Evolutionary conservation across 73 alveolate genomes (phyloP), one percentile per base, ranked within the genome.

Genomic region (Blepharisma stoltei): DNA sequence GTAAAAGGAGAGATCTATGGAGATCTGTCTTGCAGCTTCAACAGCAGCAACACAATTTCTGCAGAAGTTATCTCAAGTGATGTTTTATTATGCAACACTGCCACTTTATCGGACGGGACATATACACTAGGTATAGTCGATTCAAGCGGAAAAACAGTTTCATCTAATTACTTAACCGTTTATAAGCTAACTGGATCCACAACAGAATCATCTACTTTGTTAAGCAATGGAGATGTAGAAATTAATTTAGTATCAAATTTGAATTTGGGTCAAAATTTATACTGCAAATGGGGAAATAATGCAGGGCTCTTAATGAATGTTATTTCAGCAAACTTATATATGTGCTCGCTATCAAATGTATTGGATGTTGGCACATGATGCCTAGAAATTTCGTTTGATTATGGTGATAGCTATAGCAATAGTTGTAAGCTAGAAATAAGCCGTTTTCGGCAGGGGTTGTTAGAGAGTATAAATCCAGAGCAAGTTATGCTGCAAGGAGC

Each of bases 251-350:
- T 18, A 14, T 60, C 73, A 60, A 25, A n/a, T 25, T 25, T 60
- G 47, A 60, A 11, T 18, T 9, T 60, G 14, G n/a, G n/a, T 25
- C 14, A 60, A 14, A 32, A 32, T 32, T 14, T 60, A 9, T 60
- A 60, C 5, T 60, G 73, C 46, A 60, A 60, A 60, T 60, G 73
- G 73, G 73, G 73, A 25, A 20, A 60, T 14, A 60, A 60, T 25
- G 18, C 46, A 1, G 49, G 46, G 14, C 14, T 60, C 4, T 8
- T 18, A 20, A 60, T 60, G 73, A n/a, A 14, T 0, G 4, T 9
- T 25, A 60, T 25, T 14, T 1, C 41, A 32, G 47, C 46, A 25
- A 20, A 9, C 14, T 9, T 25, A 14, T 60, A 20, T 25, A 60
- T 25, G 18, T 60, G 73, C 73, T 9, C 37, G 5, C 2, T 25